Percentiles rank a stretch among this genome's conserved stretches.
Evolutionary conservation across 2,329 filamentous ascomycete genomes (phyloP).

Genomic region (Neofusicoccum sp.): DNA sequence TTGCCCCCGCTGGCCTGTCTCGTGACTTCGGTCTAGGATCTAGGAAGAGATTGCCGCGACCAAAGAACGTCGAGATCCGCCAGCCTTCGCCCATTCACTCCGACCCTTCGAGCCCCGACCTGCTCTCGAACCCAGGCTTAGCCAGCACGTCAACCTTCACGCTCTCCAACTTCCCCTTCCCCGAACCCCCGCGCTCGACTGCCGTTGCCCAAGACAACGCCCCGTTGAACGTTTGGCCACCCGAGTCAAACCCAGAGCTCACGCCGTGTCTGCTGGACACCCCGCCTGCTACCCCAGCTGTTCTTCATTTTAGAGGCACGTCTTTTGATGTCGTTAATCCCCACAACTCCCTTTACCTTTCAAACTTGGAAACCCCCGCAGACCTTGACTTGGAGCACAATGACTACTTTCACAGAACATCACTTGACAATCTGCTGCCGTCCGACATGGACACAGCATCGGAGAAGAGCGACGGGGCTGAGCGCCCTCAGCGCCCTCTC

Average conservation of each 20-base stretch:
- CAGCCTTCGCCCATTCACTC: conserved; percentile 20
- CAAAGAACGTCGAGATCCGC: conserved; percentile 6
- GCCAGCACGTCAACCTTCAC: conserved; percentile 32
- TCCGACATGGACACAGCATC: conserved; percentile 24
- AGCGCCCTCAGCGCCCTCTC: neutral
- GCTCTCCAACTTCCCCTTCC: conserved; percentile 34
- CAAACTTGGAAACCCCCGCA: conserved; percentile 38
- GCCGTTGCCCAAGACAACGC: conserved; percentile 19
- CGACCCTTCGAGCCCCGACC: conserved; percentile 25
- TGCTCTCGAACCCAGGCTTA: conserved; percentile 23
- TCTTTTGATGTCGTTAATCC: conserved; percentile 42
- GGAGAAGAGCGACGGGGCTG: neutral
- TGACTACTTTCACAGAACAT: conserved; percentile 30
- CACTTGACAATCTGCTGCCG: conserved; percentile 25
- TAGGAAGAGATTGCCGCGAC: conserved; percentile 19
- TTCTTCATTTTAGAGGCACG: conserved; percentile 38
- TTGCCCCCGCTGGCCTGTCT: neutral
- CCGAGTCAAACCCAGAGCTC: neutral
- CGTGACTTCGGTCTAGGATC: conserved; percentile 7
- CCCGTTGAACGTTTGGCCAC: conserved; percentile 15
- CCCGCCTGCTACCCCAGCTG: conserved; percentile 37
- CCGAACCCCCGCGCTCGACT: conserved; percentile 26
- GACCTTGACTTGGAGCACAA: conserved; percentile 33
- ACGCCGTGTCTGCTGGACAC: conserved; percentile 27
- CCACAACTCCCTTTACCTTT: conserved; percentile 34